These are phyloP conservation scores for Chiua sp. DNA, from an alignment of 1,284 basidiomycete species.

Conservation along the genomic window DNA sequence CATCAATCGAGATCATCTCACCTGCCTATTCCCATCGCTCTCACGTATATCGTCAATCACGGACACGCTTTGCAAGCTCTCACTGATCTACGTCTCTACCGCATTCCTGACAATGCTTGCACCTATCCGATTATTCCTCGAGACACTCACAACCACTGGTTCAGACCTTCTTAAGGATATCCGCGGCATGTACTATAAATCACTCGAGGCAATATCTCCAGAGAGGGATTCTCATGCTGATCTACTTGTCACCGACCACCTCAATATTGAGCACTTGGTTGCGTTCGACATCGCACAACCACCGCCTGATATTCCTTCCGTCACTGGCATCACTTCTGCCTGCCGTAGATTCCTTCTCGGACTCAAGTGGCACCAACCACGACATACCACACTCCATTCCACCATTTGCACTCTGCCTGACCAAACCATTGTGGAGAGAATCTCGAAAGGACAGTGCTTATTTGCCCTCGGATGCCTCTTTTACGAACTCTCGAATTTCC, in stretches of 20 bases:
- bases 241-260: background rate
- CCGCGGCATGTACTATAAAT: background rate
- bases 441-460: background rate
- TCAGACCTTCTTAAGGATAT: background rate
- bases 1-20: background rate
- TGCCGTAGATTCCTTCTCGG: background rate
- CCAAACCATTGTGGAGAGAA: background rate
- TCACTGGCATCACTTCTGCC: background rate
- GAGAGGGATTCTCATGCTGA: background rate
- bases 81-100: background rate
- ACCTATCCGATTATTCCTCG: background rate
- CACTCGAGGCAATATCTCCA: background rate
- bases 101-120: background rate
- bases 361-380: background rate
- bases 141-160: background rate
- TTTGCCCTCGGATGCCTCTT: background rate
- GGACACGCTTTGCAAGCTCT: background rate
- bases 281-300: background rate
- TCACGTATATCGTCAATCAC: background rate
- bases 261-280: background rate
- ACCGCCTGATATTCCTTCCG: background rate
- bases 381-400: background rate
- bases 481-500: background rate
- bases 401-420: background rate
- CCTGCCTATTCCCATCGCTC: background rate